These are phyloP conservation scores for Mrakia blollopis DNA, from an alignment of 768 basidiomycete species.

Conservation along the genomic window DNA sequence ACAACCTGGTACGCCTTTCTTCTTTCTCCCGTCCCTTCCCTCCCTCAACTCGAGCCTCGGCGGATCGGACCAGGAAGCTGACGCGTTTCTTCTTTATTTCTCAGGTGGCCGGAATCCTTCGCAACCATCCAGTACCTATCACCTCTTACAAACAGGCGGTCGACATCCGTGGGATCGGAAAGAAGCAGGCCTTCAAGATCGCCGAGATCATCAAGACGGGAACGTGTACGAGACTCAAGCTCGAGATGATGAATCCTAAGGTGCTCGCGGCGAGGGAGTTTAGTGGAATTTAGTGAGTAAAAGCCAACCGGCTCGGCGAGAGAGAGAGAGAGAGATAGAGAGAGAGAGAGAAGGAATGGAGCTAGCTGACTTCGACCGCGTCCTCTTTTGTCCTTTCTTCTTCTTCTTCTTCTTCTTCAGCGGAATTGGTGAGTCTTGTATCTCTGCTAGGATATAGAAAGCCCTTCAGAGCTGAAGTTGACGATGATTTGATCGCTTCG, in stretches of 20 bases:
- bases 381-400: too few species aligned
- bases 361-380: neutral
- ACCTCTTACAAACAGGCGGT: constrained; percentile 57
- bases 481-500: neutral
- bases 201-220: constrained; percentile 76
- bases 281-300: constrained; percentile 75
- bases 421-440: neutral
- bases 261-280: constrained; percentile 57
- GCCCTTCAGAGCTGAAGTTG: neutral
- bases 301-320: too few species aligned
- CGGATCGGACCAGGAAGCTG: neutral
- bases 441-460: constrained; percentile 23
- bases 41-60: neutral
- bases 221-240: constrained; percentile 60
- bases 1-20: neutral
- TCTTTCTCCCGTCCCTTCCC: neutral
- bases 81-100: neutral
- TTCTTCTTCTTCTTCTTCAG: neutral
- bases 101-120: constrained; percentile 50
- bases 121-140: constrained; percentile 57
- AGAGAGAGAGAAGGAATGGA: neutral
- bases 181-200: constrained; percentile 76
- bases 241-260: constrained; percentile 60
- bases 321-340: too few species aligned
- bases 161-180: constrained; percentile 59